Evolutionary conservation across 2,329 filamentous ascomycete genomes (phyloP).

Genomic region (Phialophora expanda): DNA sequence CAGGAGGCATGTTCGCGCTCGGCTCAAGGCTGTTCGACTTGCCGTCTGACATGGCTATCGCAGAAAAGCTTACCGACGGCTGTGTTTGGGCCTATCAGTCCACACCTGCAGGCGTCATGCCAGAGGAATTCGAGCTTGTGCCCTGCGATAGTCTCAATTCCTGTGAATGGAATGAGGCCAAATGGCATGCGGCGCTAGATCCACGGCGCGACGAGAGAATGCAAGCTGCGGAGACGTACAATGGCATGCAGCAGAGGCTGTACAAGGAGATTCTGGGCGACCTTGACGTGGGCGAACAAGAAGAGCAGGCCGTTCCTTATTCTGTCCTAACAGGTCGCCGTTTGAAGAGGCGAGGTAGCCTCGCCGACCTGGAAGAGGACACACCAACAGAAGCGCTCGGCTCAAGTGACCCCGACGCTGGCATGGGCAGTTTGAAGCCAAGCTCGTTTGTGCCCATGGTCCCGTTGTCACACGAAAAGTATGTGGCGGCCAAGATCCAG

Average conservation of each 20-base stretch:
- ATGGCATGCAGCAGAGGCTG: constrained; percentile 34
- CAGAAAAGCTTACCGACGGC: constrained; percentile 62
- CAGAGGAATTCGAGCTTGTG: constrained; percentile 61
- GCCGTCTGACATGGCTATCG: constrained; percentile 61
- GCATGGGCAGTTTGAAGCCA: constrained; percentile 12
- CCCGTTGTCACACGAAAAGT: constrained; percentile 49
- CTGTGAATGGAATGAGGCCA: constrained; percentile 61
- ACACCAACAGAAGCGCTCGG: constrained; percentile 28
- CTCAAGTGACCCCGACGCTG: constrained; percentile 17
- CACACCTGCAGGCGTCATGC: constrained; percentile 65
- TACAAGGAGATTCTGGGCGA: constrained; percentile 25
- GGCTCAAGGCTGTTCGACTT: constrained; percentile 63
- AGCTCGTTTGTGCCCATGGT: constrained; percentile 33
- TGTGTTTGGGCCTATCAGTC: constrained; percentile 68
- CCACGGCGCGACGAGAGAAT: constrained; percentile 41
- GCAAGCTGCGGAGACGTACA: constrained; percentile 35
- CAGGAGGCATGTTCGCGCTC: constrained; percentile 67
- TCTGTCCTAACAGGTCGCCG: constrained; percentile 9
- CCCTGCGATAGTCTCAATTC: constrained; percentile 52
- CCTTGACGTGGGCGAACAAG: constrained; percentile 5
- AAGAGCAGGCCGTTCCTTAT: constrained; percentile 3
- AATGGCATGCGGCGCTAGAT: constrained; percentile 55
- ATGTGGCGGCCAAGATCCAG: constrained; percentile 47
- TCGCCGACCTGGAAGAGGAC: constrained; percentile 34
- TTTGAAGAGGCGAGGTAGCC: constrained; percentile 40